A percentile compares a stretch with the other conserved stretches of the same genome.
Conservation (phyloP, 163 green algal species). For the Scenedesmus sp. region DNA sequence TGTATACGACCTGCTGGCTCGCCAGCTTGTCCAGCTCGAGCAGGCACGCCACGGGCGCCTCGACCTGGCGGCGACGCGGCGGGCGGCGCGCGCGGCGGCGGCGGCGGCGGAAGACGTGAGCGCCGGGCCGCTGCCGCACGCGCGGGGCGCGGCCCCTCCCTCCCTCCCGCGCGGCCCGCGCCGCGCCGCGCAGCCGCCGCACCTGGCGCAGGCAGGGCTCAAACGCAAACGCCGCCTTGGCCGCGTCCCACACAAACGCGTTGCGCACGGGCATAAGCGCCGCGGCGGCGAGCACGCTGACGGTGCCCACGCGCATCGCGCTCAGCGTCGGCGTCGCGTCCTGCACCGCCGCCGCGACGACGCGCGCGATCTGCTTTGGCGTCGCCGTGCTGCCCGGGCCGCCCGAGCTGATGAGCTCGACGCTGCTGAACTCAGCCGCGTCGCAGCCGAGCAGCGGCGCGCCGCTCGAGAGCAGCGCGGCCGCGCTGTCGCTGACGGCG, state of each 20-base stretch:
- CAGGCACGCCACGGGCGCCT: constrained; percentile 60
- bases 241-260: constrained; percentile 61
- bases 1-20: constrained; percentile 57
- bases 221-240: constrained; percentile 43
- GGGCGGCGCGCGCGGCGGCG: too few species aligned
- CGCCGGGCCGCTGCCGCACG: too few species aligned
- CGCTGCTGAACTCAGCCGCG: constrained; percentile 42
- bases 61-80: too few species aligned
- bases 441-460: constrained; percentile 15
- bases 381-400: constrained; percentile 12
- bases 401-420: constrained; percentile 33
- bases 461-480: constrained; percentile 16
- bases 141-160: too few species aligned
- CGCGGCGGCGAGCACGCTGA: constrained; percentile 72
- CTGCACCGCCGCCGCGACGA: constrained; percentile 32
- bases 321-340: constrained; percentile 25
- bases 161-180: too few species aligned
- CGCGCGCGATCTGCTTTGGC: constrained; percentile 28
- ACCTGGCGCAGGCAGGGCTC: constrained; percentile 70
- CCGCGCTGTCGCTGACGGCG: not conserved
- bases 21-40: constrained; percentile 83
- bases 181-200: not conserved
- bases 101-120: too few species aligned
- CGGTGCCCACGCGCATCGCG: constrained; percentile 32
- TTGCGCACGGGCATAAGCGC: constrained; percentile 65